Percentiles rank a stretch among this genome's conserved stretches.
These are phyloP conservation scores for Elaeagnus macrophylla DNA, from an alignment of 306 rosid species.

Conservation along the genomic window DNA sequence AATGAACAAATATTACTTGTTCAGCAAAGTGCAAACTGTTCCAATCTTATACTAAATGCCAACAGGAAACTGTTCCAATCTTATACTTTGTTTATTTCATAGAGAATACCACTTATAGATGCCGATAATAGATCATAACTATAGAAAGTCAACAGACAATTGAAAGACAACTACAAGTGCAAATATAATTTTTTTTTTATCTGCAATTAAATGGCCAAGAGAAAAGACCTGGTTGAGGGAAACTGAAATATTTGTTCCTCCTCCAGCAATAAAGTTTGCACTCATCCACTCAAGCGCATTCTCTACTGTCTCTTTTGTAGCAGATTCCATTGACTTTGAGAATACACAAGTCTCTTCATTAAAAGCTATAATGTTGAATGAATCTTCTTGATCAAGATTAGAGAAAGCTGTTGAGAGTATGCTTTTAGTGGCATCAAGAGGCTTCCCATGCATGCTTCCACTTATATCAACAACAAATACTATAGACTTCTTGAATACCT, in stretches of 20 bases:
- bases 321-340: slow-evolving; percentile 67
- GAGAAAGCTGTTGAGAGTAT: slow-evolving; percentile 59
- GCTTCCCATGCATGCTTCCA: slow-evolving; percentile 78
- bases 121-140: too few species aligned
- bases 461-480: slow-evolving; percentile 77
- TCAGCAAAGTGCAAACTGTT: neutral
- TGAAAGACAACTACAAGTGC: too few species aligned
- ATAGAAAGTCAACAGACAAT: too few species aligned
- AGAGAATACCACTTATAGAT: too few species aligned
- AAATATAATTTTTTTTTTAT: neutral
- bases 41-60: neutral
- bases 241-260: slow-evolving; percentile 57
- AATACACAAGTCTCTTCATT: slow-evolving; percentile 57
- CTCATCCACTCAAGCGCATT: slow-evolving; percentile 69
- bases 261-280: slow-evolving; percentile 53
- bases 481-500: slow-evolving; percentile 73
- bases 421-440: slow-evolving; percentile 50
- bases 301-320: slow-evolving; percentile 61
- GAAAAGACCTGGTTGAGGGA: slow-evolving; percentile 54
- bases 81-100: too few species aligned
- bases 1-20: neutral
- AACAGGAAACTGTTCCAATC: too few species aligned
- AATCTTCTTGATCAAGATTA: slow-evolving; percentile 60
- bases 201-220: too few species aligned
- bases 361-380: slow-evolving; percentile 77